A percentile compares a stretch with the other conserved stretches of the same genome.
phyloP scores from a whole-genome alignment of 2,329 filamentous ascomycete species.

The Tolypocladium album region DNA sequence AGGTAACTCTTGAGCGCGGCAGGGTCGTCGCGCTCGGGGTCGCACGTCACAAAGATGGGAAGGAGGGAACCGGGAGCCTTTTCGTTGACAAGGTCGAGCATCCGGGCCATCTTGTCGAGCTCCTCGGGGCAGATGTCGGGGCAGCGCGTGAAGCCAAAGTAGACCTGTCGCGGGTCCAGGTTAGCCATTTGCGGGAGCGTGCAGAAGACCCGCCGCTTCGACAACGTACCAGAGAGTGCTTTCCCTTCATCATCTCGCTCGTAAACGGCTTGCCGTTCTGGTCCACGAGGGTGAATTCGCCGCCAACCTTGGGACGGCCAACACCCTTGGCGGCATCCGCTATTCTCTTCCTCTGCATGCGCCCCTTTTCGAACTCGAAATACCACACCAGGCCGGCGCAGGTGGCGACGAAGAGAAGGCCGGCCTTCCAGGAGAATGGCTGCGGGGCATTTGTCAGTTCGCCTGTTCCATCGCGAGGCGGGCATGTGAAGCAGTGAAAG shows the following conservation, averaged over 20 bases:
- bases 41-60: slow-evolving; percentile 90
- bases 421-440: slow-evolving; percentile 93
- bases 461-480: neutral
- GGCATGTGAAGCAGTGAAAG: neutral
- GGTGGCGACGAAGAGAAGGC: slow-evolving; percentile 70
- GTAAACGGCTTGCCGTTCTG: slow-evolving; percentile 71
- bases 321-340: slow-evolving; percentile 90
- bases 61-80: slow-evolving; percentile 44
- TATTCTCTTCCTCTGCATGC: slow-evolving; percentile 79
- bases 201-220: neutral
- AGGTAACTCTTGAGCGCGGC: slow-evolving; percentile 78
- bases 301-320: slow-evolving; percentile 86
- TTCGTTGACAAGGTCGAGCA: slow-evolving; percentile 65
- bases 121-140: slow-evolving; percentile 98
- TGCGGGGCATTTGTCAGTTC: slow-evolving; percentile 25
- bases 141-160: slow-evolving; percentile 97
- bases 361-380: slow-evolving; percentile 85
- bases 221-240: slow-evolving; percentile 61
- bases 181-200: neutral
- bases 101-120: slow-evolving; percentile 97
- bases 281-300: slow-evolving; percentile 72
- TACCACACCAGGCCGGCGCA: slow-evolving; percentile 75
- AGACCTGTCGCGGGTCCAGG: slow-evolving; percentile 52
- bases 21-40: slow-evolving; percentile 83
- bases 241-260: slow-evolving; percentile 73